A percentile compares a stretch with the other conserved stretches of the same genome.
phyloP scores from a whole-genome alignment of 306 rosid species.

The Cucurbita moschata region DNA sequence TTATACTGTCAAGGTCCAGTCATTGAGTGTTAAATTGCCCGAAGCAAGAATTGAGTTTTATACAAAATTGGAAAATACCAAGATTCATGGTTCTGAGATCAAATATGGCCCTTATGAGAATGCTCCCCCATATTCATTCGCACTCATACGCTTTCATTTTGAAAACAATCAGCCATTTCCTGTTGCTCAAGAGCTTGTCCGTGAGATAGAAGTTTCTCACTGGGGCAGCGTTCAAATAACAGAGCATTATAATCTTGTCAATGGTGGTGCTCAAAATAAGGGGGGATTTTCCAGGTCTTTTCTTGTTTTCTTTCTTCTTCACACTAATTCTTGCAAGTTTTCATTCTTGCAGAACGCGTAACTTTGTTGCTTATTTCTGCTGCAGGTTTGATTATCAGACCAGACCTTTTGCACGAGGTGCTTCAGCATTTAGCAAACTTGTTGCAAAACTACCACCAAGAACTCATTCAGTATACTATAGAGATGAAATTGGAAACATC shows the following conservation, averaged over 20 bases:
- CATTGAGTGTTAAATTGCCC: slow-evolving; percentile 63
- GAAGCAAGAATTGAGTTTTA: slow-evolving; percentile 83
- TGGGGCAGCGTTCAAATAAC: slow-evolving; percentile 96
- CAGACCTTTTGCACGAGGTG: slow-evolving; percentile 63
- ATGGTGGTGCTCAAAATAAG: slow-evolving; percentile 78
- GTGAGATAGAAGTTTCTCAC: slow-evolving; percentile 90
- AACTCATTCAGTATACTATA: slow-evolving; percentile 84
- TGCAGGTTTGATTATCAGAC: slow-evolving; percentile 89
- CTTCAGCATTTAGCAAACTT: slow-evolving; percentile 69
- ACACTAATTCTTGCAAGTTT: not conserved
- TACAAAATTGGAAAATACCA: slow-evolving; percentile 49
- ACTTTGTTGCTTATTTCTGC: slow-evolving; percentile 18
- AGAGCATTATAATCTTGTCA: slow-evolving; percentile 71
- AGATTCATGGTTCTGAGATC: slow-evolving; percentile 77
- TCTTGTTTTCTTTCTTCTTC: slow-evolving; percentile 8
- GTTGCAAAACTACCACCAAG: slow-evolving; percentile 81
- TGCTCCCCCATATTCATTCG: slow-evolving; percentile 52
- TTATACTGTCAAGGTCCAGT: slow-evolving; percentile 56
- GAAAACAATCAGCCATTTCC: slow-evolving; percentile 86
- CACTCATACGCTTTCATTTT: slow-evolving; percentile 64
- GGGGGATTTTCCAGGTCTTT: slow-evolving; percentile 90
- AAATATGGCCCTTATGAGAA: slow-evolving; percentile 80
- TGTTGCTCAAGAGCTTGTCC: slow-evolving; percentile 66
- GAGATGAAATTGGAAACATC: slow-evolving; percentile 93
- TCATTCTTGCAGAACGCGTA: slow-evolving; percentile 13